Conservation (phyloP, 164 flowering plant genomes). For the Brasenia schreberi region DNA sequence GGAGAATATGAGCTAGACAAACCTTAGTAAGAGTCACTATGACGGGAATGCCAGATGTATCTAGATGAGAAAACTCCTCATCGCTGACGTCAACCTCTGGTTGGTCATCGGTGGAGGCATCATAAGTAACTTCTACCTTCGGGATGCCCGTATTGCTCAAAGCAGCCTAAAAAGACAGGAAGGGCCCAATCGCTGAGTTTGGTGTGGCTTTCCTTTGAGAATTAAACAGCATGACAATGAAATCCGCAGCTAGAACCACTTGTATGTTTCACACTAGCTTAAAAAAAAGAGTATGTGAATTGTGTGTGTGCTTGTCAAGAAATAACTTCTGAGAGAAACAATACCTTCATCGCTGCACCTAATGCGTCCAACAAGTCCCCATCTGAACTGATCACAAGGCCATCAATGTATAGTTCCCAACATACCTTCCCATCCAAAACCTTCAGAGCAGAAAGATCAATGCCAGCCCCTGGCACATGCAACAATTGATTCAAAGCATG, state of each 20-base stretch:
- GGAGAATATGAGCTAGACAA: background rate
- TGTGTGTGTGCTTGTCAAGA: too few relatives aligned
- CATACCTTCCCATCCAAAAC: conserved; percentile 75
- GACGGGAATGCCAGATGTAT: conserved; percentile 79
- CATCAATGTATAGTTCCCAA: conserved; percentile 94
- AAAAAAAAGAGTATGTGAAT: too few relatives aligned
- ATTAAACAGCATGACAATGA: background rate
- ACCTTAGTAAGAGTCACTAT: conserved; percentile 87
- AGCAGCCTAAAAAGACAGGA: conserved; percentile 53
- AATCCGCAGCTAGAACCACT: background rate
- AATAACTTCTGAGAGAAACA: background rate
- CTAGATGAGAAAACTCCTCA: conserved; percentile 83
- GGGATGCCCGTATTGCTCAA: conserved; percentile 92
- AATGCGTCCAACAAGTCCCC: conserved; percentile 86
- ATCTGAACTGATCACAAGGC: conserved; percentile 83
- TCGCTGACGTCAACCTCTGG: conserved; percentile 93
- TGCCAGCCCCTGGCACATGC: conserved; percentile 61
- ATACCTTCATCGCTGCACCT: conserved; percentile 91
- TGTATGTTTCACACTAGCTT: too few relatives aligned
- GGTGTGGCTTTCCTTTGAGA: background rate
- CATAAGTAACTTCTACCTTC: conserved; percentile 48
- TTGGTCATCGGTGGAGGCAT: conserved; percentile 43
- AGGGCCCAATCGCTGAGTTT: background rate
- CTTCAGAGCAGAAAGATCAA: conserved; percentile 66
- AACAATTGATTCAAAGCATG: background rate